Conservation (phyloP, 140 eudicot genomes). For the Cichorium intybus region DNA sequence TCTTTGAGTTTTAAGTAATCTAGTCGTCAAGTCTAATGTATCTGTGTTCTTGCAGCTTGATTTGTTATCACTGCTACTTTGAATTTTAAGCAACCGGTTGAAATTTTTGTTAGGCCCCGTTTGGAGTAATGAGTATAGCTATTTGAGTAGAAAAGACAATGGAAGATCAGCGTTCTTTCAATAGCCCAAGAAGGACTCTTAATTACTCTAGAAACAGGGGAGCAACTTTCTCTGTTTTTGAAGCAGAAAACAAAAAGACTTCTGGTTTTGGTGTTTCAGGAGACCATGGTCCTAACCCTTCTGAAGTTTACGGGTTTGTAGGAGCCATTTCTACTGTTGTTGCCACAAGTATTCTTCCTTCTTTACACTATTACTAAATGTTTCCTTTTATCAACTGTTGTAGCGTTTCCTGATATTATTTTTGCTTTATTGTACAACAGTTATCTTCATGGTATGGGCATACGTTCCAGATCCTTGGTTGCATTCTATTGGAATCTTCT, state of each 20-base stretch:
- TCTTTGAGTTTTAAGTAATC: too few species aligned
- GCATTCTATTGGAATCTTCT: slow-evolving; percentile 54
- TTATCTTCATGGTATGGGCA: slow-evolving; percentile 72
- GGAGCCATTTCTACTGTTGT: slow-evolving; percentile 89
- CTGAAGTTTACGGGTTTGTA: slow-evolving; percentile 71
- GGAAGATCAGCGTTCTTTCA: slow-evolving; percentile 67
- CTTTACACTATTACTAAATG: not conserved
- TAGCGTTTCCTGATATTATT: slow-evolving; percentile 1
- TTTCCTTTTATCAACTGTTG: not conserved
- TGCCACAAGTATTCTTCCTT: slow-evolving; percentile 51
- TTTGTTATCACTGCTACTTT: too few species aligned
- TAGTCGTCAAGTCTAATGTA: too few species aligned
- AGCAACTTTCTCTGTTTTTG: slow-evolving; percentile 37
- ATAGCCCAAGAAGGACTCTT: slow-evolving; percentile 77
- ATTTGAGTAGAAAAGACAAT: slow-evolving; percentile 32
- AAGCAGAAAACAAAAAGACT: slow-evolving; percentile 34
- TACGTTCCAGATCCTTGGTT: slow-evolving; percentile 79
- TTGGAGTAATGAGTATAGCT: too few species aligned
- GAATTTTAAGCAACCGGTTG: too few species aligned
- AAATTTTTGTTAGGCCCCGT: too few species aligned
- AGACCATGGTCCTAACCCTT: slow-evolving; percentile 40
- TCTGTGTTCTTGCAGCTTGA: too few species aligned
- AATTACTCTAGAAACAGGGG: slow-evolving; percentile 29
- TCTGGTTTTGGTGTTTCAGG: slow-evolving; percentile 35
- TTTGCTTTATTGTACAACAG: slow-evolving; percentile 36